Evolutionary conservation across 495 filamentous ascomycete species (phyloP).

Genomic region (Tuber calosporum): DNA sequence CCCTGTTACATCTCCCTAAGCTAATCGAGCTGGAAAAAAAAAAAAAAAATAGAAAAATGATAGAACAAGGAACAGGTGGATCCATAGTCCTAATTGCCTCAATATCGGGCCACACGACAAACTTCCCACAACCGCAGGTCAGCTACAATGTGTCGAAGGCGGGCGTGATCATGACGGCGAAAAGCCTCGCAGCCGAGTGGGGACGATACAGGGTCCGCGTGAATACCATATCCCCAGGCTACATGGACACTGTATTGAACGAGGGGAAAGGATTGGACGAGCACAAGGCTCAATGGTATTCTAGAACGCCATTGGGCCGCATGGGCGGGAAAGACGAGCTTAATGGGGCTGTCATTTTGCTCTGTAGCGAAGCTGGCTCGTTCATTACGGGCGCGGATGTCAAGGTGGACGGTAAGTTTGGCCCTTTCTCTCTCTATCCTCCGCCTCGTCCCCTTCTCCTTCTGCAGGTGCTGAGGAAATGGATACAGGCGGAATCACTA

Average conservation of each 20-base stretch:
- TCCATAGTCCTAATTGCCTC: constrained; percentile 61
- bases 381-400: constrained; percentile 64
- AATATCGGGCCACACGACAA: constrained; percentile 60
- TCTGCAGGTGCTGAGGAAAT: not conserved
- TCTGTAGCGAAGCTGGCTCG: constrained; percentile 56
- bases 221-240: constrained; percentile 64
- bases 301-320: constrained; percentile 60
- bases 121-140: constrained; percentile 62
- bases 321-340: constrained; percentile 62
- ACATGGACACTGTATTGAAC: constrained; percentile 77
- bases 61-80: constrained; percentile 46
- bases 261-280: constrained; percentile 55
- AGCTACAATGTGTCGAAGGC: constrained; percentile 67
- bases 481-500: constrained; percentile 1
- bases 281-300: constrained; percentile 52
- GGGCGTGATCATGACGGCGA: constrained; percentile 54
- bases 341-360: constrained; percentile 58
- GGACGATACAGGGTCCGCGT: constrained; percentile 56
- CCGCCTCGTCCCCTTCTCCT: not conserved
- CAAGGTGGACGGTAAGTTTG: constrained; percentile 50
- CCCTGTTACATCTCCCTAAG: not conserved
- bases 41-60: constrained; percentile 42
- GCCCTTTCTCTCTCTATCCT: not conserved
- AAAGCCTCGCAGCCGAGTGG: constrained; percentile 62
- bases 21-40: not conserved